Conservation (phyloP, 2,329 filamentous ascomycete genomes). For the Mycosphaerelloides madeirae region DNA sequence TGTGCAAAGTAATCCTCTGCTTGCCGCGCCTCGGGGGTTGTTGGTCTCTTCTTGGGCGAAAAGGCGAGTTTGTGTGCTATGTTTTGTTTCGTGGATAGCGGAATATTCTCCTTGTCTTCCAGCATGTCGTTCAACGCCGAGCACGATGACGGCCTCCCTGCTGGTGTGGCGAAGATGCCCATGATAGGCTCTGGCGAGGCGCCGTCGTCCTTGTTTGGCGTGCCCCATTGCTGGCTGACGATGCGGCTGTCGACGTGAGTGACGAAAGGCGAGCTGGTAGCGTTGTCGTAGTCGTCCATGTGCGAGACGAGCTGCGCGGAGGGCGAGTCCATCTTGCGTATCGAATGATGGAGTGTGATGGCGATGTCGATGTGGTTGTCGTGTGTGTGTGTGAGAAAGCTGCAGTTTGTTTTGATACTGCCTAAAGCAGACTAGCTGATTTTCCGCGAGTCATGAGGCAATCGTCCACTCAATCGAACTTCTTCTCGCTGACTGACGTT, state of each 20-base stretch:
- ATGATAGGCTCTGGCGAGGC: constrained; percentile 16
- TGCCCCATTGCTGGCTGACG: constrained; percentile 28
- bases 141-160: constrained; percentile 4
- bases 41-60: constrained; percentile 18
- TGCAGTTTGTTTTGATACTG: too few species aligned
- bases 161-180: constrained; percentile 18
- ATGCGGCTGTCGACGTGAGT: constrained; percentile 37
- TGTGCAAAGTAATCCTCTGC: constrained; percentile 6
- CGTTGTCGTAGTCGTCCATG: constrained; percentile 32
- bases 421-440: too few species aligned
- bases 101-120: constrained; percentile 32
- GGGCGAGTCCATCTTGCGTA: constrained; percentile 21
- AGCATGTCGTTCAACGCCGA: constrained; percentile 7
- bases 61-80: constrained; percentile 21
- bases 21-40: constrained; percentile 21
- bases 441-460: too few species aligned
- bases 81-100: constrained; percentile 11
- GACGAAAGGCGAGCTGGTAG: constrained; percentile 47
- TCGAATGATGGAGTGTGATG: too few species aligned
- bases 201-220: constrained; percentile 14
- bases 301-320: constrained; percentile 13
- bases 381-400: too few species aligned
- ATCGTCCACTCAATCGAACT: too few species aligned
- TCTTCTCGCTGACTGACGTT: too few species aligned
- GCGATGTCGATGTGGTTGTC: too few species aligned